Base-by-base conservation (phyloP, 768 basidiomycete species). In the Termitomyces sp. region DNA sequence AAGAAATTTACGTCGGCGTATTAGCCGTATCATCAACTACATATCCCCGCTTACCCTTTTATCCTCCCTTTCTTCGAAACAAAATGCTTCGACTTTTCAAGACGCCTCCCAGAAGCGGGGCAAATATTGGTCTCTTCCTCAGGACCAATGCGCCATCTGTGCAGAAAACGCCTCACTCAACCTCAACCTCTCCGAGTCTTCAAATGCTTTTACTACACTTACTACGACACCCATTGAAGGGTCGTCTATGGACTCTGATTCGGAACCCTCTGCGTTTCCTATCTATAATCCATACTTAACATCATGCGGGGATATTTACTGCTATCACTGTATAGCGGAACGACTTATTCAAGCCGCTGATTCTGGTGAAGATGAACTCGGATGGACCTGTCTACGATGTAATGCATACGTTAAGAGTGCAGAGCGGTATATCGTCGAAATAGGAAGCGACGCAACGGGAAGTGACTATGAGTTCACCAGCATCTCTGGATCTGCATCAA, bases 271-370 rank as follows among this genome's bases (percentile, higher is more conserved):
- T 4, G 66, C 80, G 37, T 78, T 86, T 68, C 89, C 92, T 3
- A 84, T 96, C 63, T 81, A 89, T 68, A 89, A 86, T 48, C 88
- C 96, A 0, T 98, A 96, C 70, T 75, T 89, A 54, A 86, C 94
- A 38, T 87, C 88, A 36, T 95, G 92, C 63, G 88, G 86, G 7
- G 94, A 97, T 70, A 72, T 84, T 14, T 99, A 96, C 75, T 98
- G 97, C 74, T 99, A 98, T 72, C 88, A 89, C 67, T 99, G 97
- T 74, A 80, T 98, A 46, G 84, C 92, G 14, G 91, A 92, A 69
- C 86, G 87, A 63, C 83, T 98, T 77, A 81, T 92, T 68, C 86
- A 83, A 40, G 82, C 82, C 5, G 86, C 84, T 4, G 88, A 89
- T 62, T 91, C 89, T 40, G 84, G 78, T 29, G 81, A 80, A 56